These are phyloP conservation scores for Pezicula radicicola DNA, from an alignment of 2,329 filamentous ascomycete genomes.

Conservation along the genomic window DNA sequence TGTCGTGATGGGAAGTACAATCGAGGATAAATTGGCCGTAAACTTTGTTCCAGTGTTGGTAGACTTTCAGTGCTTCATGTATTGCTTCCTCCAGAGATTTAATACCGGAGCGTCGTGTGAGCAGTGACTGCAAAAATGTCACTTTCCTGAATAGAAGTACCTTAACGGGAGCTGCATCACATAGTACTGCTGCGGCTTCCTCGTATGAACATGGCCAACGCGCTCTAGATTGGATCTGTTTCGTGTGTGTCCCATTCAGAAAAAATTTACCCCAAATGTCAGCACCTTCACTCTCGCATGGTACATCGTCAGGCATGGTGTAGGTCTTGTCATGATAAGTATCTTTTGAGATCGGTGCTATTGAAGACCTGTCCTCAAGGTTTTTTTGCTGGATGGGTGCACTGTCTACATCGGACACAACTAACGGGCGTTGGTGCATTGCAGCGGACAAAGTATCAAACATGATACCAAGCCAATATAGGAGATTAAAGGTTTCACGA, in stretches of 20 bases:
- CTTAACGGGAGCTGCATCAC: conserved; percentile 54
- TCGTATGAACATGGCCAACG: conserved; percentile 53
- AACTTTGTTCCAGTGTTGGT: conserved; percentile 50
- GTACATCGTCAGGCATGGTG: too few species aligned
- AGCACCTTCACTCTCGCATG: conserved; percentile 8
- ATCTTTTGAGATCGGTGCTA: neutral
- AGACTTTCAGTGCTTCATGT: conserved; percentile 43
- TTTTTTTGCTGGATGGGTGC: conserved; percentile 17
- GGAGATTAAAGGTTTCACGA: conserved; percentile 45
- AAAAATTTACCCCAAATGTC: conserved; percentile 38
- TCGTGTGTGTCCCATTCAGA: conserved; percentile 14
- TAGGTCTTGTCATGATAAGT: neutral
- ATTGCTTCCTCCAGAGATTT: conserved; percentile 46
- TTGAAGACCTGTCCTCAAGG: neutral
- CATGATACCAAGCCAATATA: conserved; percentile 59
- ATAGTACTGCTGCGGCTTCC: conserved; percentile 45
- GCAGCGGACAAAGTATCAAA: conserved; percentile 54
- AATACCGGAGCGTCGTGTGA: conserved; percentile 36
- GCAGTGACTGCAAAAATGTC: conserved; percentile 49
- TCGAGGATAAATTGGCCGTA: conserved; percentile 51
- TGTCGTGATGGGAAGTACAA: conserved; percentile 45
- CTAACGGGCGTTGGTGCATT: conserved; percentile 44
- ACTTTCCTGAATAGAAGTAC: conserved; percentile 56
- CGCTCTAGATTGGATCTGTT: neutral
- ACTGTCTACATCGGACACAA: conserved; percentile 43